Conservation (phyloP, 371 early-diverging fungal genomes). For the Basidiobolus meristosporus region DNA sequence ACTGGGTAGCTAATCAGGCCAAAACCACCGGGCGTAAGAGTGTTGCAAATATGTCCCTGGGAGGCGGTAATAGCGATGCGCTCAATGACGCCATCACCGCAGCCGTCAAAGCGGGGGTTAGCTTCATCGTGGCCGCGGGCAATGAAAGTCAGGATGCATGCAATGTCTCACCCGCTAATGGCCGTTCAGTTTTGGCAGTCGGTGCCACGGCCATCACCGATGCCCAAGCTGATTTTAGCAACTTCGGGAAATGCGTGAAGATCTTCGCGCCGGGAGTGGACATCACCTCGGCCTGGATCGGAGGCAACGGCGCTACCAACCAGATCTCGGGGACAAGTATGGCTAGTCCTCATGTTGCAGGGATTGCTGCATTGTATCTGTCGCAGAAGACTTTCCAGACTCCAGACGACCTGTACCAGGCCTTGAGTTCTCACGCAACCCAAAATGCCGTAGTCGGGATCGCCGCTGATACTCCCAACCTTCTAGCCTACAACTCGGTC, state of each 20-base stretch:
- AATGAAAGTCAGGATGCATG: slow-evolving; percentile 29
- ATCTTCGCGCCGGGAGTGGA: slow-evolving; percentile 29
- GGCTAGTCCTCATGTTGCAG: no score
- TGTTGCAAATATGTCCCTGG: slow-evolving; percentile 32
- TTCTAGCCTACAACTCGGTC: slow-evolving; percentile 1
- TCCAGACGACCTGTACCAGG: not conserved
- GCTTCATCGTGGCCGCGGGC: slow-evolving; percentile 45
- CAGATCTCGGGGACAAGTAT: slow-evolving; percentile 65
- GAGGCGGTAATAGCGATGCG: slow-evolving; percentile 18
- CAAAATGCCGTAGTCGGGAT: not conserved
- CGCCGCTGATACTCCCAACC: slow-evolving; percentile 1
- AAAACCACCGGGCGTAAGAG: slow-evolving; percentile 5
- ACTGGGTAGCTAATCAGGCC: slow-evolving; percentile 28
- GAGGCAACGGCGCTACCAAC: slow-evolving; percentile 9
- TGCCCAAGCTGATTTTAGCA: slow-evolving; percentile 39
- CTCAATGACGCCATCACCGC: slow-evolving; percentile 13
- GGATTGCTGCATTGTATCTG: slow-evolving; percentile 16
- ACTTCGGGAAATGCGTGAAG: slow-evolving; percentile 52
- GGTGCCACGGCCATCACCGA: slow-evolving; percentile 33
- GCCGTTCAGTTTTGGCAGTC: slow-evolving; percentile 28
- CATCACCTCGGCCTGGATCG: not conserved
- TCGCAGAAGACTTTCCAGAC: slow-evolving; percentile 1
- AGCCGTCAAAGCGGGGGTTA: slow-evolving; percentile 13
- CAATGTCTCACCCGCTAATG: slow-evolving; percentile 34
- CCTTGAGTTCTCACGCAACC: not conserved